These are phyloP conservation scores for Neostapfia colusana DNA, from an alignment of 176 grass and related monocot species.

Conservation along the genomic window DNA sequence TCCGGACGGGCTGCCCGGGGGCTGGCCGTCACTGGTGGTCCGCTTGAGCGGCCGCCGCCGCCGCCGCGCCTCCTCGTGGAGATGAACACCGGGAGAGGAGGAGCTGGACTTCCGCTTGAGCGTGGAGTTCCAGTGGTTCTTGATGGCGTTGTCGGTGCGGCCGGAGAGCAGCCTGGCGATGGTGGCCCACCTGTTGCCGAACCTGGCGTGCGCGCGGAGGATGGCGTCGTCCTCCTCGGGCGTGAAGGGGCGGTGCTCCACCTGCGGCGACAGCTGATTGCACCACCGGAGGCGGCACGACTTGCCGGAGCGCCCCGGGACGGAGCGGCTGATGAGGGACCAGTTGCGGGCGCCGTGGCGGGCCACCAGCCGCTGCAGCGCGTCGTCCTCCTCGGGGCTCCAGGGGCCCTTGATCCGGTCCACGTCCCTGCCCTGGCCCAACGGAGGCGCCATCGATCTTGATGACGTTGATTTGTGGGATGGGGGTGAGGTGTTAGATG, in stretches of 20 bases:
- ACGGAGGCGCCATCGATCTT: neutral
- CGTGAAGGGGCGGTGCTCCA: conserved; percentile 91
- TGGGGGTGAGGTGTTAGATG: neutral
- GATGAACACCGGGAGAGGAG: neutral
- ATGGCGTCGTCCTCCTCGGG: conserved; percentile 83
- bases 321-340: conserved; percentile 89
- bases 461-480: neutral
- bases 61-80: no score
- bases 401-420: conserved; percentile 95
- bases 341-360: conserved; percentile 82
- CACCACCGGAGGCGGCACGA: conserved; percentile 92
- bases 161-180: conserved; percentile 78
- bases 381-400: conserved; percentile 98
- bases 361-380: conserved; percentile 62
- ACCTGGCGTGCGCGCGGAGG: conserved; percentile 67
- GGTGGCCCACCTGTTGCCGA: conserved; percentile 98
- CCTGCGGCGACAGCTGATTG: conserved; percentile 91
- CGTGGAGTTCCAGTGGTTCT: conserved; percentile 99
- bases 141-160: conserved; percentile 95
- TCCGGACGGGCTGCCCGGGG: conserved; percentile 59
- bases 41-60: conserved; percentile 62
- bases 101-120: conserved; percentile 66
- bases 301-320: conserved; percentile 74
- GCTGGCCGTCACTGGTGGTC: conserved; percentile 53
- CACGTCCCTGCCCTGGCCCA: conserved; percentile 36